Percentiles rank a stretch among this genome's conserved stretches.
These are phyloP conservation scores for Sporisorium scitamineum DNA, from an alignment of 1,284 basidiomycete species.

Conservation along the genomic window DNA sequence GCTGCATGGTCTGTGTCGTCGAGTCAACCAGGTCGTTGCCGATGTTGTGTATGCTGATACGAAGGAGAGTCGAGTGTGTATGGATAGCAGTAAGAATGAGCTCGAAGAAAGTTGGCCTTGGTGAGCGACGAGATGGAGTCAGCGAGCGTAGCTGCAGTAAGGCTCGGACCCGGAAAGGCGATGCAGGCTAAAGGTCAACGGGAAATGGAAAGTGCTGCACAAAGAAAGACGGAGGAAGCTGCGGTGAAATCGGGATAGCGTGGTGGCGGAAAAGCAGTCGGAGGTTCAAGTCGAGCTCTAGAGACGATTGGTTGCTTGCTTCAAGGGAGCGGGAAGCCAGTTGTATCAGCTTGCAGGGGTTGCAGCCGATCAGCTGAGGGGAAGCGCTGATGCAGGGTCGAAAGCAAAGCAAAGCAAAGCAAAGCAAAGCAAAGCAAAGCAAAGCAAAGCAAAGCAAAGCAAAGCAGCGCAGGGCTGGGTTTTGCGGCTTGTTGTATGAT, in stretches of 20 bases:
- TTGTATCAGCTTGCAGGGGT: no score
- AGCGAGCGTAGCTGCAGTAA: background rate
- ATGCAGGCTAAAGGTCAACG: no score
- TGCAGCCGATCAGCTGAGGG: background rate
- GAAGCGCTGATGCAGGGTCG: background rate
- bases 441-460: background rate
- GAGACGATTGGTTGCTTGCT: background rate
- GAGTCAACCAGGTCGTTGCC: background rate
- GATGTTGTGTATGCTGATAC: background rate
- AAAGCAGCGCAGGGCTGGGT: no score
- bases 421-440: background rate
- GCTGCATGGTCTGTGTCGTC: slow-evolving; percentile 6
- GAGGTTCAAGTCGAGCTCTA: no score
- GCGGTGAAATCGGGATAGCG: no score
- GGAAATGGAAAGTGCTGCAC: background rate
- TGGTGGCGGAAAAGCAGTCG: no score
- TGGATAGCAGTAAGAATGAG: no score
- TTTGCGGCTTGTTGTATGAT: no score
- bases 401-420: background rate
- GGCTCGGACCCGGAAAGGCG: background rate
- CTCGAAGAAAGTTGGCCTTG: background rate
- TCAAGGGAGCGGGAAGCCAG: background rate
- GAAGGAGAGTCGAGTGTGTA: background rate
- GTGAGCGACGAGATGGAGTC: background rate
- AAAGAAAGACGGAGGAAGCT: no score